Conservation (phyloP, 2,329 filamentous ascomycete genomes). For the Scedosporium boydii region DNA sequence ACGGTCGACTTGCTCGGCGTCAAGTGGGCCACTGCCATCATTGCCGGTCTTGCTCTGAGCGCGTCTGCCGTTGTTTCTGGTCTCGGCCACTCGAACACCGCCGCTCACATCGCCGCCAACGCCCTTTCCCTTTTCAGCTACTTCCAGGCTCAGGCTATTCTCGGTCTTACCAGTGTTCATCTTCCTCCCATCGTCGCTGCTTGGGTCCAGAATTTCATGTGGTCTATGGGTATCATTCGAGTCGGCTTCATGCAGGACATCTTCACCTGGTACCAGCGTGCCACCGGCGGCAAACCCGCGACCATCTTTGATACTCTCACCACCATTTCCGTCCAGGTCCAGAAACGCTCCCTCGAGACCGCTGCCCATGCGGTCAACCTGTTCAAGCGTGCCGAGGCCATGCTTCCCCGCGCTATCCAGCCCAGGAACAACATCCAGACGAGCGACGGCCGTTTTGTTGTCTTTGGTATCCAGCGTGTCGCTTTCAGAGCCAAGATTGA, state of each 20-base stretch:
- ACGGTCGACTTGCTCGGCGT: constrained; percentile 84
- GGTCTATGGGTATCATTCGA: constrained; percentile 93
- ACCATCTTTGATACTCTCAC: constrained; percentile 66
- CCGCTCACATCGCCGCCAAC: constrained; percentile 88
- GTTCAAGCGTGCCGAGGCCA: constrained; percentile 44
- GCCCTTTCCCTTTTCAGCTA: constrained; percentile 89
- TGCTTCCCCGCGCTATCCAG: constrained; percentile 38
- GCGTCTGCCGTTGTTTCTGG: constrained; percentile 85
- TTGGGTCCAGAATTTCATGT: constrained; percentile 97
- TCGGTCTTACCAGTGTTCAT: constrained; percentile 72
- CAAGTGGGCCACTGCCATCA: constrained; percentile 81
- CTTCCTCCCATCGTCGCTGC: constrained; percentile 81
- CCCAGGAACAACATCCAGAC: constrained; percentile 47
- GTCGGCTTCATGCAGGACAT: constrained; percentile 81
- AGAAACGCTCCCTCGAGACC: constrained; percentile 46
- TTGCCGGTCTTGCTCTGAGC: constrained; percentile 73
- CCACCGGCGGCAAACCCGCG: constrained; percentile 79
- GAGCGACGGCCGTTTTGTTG: constrained; percentile 46
- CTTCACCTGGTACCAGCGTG: constrained; percentile 91
- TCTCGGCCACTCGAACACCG: constrained; percentile 85
- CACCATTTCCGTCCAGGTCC: constrained; percentile 72
- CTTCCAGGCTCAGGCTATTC: constrained; percentile 88
- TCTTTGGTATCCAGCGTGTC: constrained; percentile 80
- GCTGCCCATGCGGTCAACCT: constrained; percentile 31
- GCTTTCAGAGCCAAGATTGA: constrained; percentile 81